Conservation (phyloP, 208 protist species). For the Kentomonas sorsogonicus region DNA sequence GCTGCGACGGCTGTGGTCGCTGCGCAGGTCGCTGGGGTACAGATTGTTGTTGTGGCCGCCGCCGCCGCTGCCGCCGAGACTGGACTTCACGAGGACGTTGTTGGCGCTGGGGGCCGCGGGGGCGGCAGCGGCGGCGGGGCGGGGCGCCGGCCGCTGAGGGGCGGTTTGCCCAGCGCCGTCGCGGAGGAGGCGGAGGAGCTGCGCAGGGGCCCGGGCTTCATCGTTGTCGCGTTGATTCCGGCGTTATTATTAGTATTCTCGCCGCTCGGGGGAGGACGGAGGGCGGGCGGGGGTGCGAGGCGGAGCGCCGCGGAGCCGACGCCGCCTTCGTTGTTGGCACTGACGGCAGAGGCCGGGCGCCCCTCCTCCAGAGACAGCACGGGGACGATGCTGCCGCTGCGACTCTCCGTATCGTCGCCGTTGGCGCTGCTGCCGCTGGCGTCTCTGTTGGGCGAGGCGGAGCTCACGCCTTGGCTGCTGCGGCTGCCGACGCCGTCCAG, state of each 20-base stretch:
- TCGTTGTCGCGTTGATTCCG: no score
- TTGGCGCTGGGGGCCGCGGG: neutral
- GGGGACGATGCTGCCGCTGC: constrained; percentile 2
- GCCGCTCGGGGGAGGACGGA: constrained; percentile 3
- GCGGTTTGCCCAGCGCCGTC: constrained; percentile 43
- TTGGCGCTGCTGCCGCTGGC: constrained; percentile 10
- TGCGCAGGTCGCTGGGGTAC: no score
- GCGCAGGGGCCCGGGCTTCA: no score
- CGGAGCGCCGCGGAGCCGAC: constrained; percentile 6
- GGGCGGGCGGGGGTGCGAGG: constrained; percentile 14
- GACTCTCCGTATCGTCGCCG: constrained; percentile 14
- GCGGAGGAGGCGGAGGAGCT: constrained; percentile 13
- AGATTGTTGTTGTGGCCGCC: no score
- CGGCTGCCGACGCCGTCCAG: neutral
- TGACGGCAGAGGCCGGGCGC: no score
- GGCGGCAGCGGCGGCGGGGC: constrained; percentile 10
- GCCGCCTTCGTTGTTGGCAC: no score
- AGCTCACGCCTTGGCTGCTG: neutral
- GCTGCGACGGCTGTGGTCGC: no score
- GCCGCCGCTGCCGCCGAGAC: constrained; percentile 17
- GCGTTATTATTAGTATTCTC: no score
- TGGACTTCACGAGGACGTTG: constrained; percentile 9
- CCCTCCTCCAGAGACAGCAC: no score
- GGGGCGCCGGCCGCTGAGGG: constrained; percentile 36
- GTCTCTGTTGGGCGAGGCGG: neutral